phyloP scores from a whole-genome alignment of 768 basidiomycete species.

The Wakefieldia striispora region DNA sequence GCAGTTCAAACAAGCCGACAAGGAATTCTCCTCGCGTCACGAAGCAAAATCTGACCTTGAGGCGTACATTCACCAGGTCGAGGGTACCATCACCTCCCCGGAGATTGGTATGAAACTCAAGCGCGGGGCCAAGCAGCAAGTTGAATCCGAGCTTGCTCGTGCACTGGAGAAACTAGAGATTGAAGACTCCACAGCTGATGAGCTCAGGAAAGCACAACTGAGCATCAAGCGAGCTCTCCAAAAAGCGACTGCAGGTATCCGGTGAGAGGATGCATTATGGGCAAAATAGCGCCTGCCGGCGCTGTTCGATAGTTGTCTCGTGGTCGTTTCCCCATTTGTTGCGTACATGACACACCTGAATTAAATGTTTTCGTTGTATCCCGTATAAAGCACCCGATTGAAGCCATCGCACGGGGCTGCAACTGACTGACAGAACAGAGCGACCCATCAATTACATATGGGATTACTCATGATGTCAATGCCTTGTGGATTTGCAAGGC shows the following conservation, averaged over 20 bases:
- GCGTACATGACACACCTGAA: slow-evolving; percentile 14
- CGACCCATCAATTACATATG: background rate
- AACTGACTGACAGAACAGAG: background rate
- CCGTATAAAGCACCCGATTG: background rate
- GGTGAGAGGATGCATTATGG: slow-evolving; percentile 42
- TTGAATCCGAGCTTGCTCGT: slow-evolving; percentile 96
- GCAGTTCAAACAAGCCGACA: slow-evolving; percentile 94
- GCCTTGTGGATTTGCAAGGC: slow-evolving; percentile 76
- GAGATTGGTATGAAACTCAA: slow-evolving; percentile 99
- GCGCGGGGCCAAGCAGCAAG: slow-evolving; percentile 90
- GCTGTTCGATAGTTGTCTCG: slow-evolving; percentile 12
- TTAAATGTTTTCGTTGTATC: slow-evolving; percentile 11
- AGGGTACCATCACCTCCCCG: slow-evolving; percentile 92
- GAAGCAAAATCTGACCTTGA: slow-evolving; percentile 99
- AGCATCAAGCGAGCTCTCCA: slow-evolving; percentile 95
- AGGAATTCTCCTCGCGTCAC: slow-evolving; percentile 97
- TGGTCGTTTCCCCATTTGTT: slow-evolving; percentile 16
- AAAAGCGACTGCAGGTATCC: slow-evolving; percentile 92
- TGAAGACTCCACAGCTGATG: slow-evolving; percentile 90
- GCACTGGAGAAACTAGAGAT: slow-evolving; percentile 99
- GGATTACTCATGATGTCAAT: slow-evolving; percentile 27
- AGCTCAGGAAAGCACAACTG: slow-evolving; percentile 94
- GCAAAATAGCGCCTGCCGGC: slow-evolving; percentile 15
- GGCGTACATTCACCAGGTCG: slow-evolving; percentile 95
- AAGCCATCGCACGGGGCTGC: background rate